Conservation (phyloP, 176 grass and related monocot species). For the Calamus simplicifolius region DNA sequence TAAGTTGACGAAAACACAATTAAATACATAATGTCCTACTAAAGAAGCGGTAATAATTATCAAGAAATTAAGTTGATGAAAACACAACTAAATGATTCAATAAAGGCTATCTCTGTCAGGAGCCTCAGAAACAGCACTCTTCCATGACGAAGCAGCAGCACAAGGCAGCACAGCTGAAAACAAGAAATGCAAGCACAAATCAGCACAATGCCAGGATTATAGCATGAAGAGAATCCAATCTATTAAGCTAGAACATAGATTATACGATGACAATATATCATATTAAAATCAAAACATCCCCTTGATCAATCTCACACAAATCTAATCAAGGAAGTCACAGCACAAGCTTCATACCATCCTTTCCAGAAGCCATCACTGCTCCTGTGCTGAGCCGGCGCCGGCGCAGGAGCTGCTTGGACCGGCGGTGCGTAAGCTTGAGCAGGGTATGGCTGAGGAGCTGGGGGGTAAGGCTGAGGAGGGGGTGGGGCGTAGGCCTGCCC, state of each 20-base stretch:
- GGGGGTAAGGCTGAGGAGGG: slow-evolving; percentile 26
- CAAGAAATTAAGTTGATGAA: no score
- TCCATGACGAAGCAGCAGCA: slow-evolving; percentile 75
- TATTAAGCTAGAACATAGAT: neutral
- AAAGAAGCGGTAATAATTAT: no score
- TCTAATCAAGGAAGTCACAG: no score
- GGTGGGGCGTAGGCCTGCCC: slow-evolving; percentile 19
- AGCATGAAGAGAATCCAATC: neutral
- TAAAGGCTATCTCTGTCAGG: neutral
- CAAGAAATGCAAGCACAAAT: neutral
- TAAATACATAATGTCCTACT: no score
- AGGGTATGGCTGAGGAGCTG: slow-evolving; percentile 25
- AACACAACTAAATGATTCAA: no score
- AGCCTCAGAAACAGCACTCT: slow-evolving; percentile 50
- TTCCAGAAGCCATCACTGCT: slow-evolving; percentile 49
- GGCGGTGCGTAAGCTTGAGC: slow-evolving; percentile 10
- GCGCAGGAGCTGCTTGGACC: slow-evolving; percentile 16
- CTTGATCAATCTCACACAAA: neutral
- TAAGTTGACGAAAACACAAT: no score
- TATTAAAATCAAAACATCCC: neutral
- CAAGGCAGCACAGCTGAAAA: slow-evolving; percentile 42
- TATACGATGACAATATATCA: neutral
- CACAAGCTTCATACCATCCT: slow-evolving; percentile 40
- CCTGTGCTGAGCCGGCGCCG: slow-evolving; percentile 12
- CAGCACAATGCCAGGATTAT: no score